These are phyloP conservation scores for Prunella vulgaris DNA, from an alignment of 257 asterid genomes.

Conservation along the genomic window DNA sequence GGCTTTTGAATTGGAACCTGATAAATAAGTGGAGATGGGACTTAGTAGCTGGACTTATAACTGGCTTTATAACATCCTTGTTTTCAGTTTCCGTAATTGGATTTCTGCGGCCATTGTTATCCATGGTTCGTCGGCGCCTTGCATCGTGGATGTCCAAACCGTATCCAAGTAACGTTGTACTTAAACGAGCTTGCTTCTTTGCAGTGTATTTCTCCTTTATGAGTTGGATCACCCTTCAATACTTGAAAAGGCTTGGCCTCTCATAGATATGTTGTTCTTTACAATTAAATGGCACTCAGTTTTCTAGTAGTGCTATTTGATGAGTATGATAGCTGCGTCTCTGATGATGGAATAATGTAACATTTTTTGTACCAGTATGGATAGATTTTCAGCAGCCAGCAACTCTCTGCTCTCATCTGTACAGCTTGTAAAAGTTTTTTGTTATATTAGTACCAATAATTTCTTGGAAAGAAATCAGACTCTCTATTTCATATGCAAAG, in stretches of 20 bases:
- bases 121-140: constrained; percentile 27
- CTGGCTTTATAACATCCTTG: constrained; percentile 61
- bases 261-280: constrained; percentile 31
- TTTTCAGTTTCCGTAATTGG: constrained; percentile 40
- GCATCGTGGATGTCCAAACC: constrained; percentile 27
- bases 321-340: constrained; percentile 7
- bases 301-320: constrained; percentile 30
- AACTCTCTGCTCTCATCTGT: neutral
- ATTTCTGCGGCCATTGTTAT: constrained; percentile 35
- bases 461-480: constrained; percentile 1
- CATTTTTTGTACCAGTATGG: constrained; percentile 28
- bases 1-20: constrained; percentile 34
- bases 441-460: neutral
- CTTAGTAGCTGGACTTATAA: constrained; percentile 45
- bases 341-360: constrained; percentile 27
- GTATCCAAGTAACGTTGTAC: constrained; percentile 26
- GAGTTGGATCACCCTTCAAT: constrained; percentile 79
- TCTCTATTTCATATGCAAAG: neutral
- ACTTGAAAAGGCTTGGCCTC: constrained; percentile 56
- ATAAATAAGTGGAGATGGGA: constrained; percentile 69
- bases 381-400: constrained; percentile 11
- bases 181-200: constrained; percentile 63
- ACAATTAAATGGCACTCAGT: constrained; percentile 32
- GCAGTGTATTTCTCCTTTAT: constrained; percentile 62
- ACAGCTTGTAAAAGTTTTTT: constrained; percentile 25